phyloP scores from a whole-genome alignment of 148 eudicot genomes.

The Diospyros kaki region DNA sequence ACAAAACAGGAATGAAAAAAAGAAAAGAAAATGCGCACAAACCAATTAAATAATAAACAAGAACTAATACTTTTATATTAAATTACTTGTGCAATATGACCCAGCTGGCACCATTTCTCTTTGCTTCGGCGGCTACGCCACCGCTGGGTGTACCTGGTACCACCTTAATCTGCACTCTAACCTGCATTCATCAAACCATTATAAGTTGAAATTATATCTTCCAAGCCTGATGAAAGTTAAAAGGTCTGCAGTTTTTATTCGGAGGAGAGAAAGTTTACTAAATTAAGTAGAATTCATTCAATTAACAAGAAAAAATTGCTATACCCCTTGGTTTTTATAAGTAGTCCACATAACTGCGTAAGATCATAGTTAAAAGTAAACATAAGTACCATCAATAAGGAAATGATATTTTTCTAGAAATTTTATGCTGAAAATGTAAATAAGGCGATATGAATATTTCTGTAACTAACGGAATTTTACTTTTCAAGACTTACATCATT shows the following conservation, averaged over 20 bases:
- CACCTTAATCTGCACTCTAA: slow-evolving; percentile 75
- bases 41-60: slow-evolving; percentile 27
- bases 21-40: background rate
- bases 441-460: no score
- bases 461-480: no score
- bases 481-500: no score
- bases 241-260: background rate
- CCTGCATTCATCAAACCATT: slow-evolving; percentile 36
- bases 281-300: no score
- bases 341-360: no score
- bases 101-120: slow-evolving; percentile 69
- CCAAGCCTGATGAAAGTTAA: background rate
- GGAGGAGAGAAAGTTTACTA: no score
- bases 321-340: no score
- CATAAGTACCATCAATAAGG: no score
- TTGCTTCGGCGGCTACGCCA: slow-evolving; percentile 82
- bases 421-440: no score
- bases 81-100: slow-evolving; percentile 98
- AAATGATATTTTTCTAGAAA: no score
- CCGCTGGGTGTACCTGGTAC: slow-evolving; percentile 61
- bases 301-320: no score
- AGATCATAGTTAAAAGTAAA: no score
- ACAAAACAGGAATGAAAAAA: background rate
- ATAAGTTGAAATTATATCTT: background rate
- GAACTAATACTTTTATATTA: slow-evolving; percentile 62